Percentiles rank a stretch among this genome's conserved stretches.
These are phyloP conservation scores for Candida chauliodis DNA, from an alignment of 805 yeast genomes.

Conservation along the genomic window DNA sequence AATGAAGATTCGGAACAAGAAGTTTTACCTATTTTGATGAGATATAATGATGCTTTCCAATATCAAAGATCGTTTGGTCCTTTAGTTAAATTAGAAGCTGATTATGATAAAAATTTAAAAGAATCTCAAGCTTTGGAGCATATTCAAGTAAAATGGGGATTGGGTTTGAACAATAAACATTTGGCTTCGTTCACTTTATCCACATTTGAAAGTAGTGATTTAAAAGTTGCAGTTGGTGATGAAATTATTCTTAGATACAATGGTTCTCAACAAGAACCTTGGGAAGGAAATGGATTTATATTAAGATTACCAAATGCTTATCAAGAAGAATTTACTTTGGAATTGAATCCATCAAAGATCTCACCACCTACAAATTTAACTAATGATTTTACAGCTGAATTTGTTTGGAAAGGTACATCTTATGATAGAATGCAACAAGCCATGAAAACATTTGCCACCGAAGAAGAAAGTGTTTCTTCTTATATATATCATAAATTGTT, in stretches of 20 bases:
- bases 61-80: conserved; percentile 87
- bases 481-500: conserved; percentile 72
- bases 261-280: conserved; percentile 54
- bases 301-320: conserved; percentile 65
- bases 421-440: conserved; percentile 84
- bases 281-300: conserved; percentile 74
- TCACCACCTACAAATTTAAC: conserved; percentile 57
- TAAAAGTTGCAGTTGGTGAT: conserved; percentile 81
- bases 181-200: conserved; percentile 68
- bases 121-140: conserved; percentile 77
- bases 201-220: conserved; percentile 58
- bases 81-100: conserved; percentile 75
- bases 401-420: conserved; percentile 85
- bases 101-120: conserved; percentile 66
- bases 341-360: conserved; percentile 45
- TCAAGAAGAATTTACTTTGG: conserved; percentile 69
- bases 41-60: conserved; percentile 79
- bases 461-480: conserved; percentile 65
- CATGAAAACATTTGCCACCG: conserved; percentile 64
- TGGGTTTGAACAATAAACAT: conserved; percentile 61
- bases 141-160: conserved; percentile 69
- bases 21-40: conserved; percentile 66
- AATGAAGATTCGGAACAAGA: conserved; percentile 54
- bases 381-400: conserved; percentile 75
- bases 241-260: conserved; percentile 66